Evolutionary conservation across 1,284 basidiomycete species (phyloP), one percentile per base, ranked within the genome.

Genomic region (Microbotryum intermedium): DNA sequence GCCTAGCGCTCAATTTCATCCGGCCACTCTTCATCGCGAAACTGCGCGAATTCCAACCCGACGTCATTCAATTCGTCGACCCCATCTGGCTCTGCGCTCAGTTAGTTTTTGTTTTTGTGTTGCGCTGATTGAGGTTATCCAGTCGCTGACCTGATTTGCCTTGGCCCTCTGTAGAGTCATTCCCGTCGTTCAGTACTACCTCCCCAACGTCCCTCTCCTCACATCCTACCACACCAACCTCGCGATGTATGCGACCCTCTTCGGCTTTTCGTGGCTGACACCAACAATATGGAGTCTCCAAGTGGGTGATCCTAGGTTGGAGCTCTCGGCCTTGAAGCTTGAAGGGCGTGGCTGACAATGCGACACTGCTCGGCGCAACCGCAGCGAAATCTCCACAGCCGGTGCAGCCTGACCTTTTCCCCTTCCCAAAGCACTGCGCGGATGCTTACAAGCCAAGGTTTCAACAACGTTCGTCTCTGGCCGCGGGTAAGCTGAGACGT

Each of bases 151-250:
- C 11, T 25, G 13, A 6, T 39, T 39, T 39, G 34, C 18, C 5
- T 11, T 11, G 34, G 34, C 6, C 30, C 20, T 43, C 11, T 20
- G 16, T 51, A 61, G 60, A 34, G 60, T 56, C 1, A 67, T 67
- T 26, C 74, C 72, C 6, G 62, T 70, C 8, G 70, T 76, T 4
- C 72, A 74, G 48, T 71, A 69, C 53, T 72, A 65, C 60, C 64
- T 77, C 34, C 73, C 76, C 2, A 68, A 75, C 10, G 77, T 78
- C 2, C 79, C 79, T 2, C 76, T 80, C 45, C 77, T 82, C 7
- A 76, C 78, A 2, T 78, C 77, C 50, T 81, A 82, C 69, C 80
- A 82, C 70, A 81, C 80, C 8, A 81, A 81, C 64, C 74, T 81
- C 23, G 78, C 64, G 13, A 74, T 70, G n/a, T 82, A 82, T 64